Evolutionary conservation across 148 eudicot species (phyloP).

Genomic region (Cornus florida): DNA sequence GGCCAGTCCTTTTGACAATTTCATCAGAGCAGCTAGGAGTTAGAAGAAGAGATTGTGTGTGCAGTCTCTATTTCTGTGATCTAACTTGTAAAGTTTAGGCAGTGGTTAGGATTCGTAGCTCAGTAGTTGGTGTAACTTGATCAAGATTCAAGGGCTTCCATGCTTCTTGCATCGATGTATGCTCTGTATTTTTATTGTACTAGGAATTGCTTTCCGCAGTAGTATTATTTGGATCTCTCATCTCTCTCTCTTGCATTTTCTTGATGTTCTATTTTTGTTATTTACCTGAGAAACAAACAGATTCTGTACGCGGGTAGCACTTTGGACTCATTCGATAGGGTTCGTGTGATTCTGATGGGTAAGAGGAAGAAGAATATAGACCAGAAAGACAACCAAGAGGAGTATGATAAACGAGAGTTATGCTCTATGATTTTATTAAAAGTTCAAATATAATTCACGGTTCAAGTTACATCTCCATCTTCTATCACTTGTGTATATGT

Average conservation of each 20-base stretch:
- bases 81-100: conserved; percentile 7
- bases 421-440: too few species aligned
- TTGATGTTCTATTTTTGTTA: too few species aligned
- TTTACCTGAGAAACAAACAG: too few species aligned
- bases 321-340: too few species aligned
- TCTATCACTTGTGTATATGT: too few species aligned
- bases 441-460: too few species aligned
- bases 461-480: too few species aligned
- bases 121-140: neutral
- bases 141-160: neutral
- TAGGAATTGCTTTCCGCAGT: neutral
- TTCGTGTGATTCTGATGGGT: too few species aligned
- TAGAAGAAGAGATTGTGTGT: neutral
- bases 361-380: too few species aligned
- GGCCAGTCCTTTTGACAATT: conserved; percentile 97
- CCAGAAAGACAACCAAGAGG: too few species aligned
- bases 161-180: neutral
- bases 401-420: too few species aligned
- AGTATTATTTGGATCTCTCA: neutral
- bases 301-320: too few species aligned
- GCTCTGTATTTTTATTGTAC: neutral
- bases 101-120: neutral
- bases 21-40: conserved; percentile 64
- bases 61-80: neutral
- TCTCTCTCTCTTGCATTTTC: neutral